Percentiles rank a stretch among this genome's conserved stretches.
Conservation (phyloP, 2,329 filamentous ascomycete genomes). For the Cryoendolithus antarcticus region DNA sequence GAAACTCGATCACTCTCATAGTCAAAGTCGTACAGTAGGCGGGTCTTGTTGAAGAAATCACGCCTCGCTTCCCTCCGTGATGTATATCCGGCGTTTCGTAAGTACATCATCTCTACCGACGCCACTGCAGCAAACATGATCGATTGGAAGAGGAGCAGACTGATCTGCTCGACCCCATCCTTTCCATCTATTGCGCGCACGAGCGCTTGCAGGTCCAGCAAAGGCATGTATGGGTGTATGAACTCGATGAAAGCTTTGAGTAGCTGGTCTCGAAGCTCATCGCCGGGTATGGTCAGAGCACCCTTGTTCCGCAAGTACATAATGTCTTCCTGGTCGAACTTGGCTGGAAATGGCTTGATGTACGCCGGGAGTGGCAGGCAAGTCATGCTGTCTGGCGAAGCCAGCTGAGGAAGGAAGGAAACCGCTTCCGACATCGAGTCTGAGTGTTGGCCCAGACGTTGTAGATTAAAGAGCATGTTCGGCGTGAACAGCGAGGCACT, state of each 20-base stretch:
- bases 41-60: conserved; percentile 77
- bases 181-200: conserved; percentile 48
- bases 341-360: conserved; percentile 65
- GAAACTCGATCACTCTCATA: conserved; percentile 84
- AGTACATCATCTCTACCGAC: conserved; percentile 68
- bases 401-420: conserved; percentile 13
- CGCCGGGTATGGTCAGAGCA: conserved; percentile 62
- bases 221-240: conserved; percentile 87
- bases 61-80: conserved; percentile 73
- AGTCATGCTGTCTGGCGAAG: conserved; percentile 15
- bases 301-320: conserved; percentile 75
- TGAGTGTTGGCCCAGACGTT: conserved; percentile 15
- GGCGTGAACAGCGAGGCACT: conserved; percentile 6
- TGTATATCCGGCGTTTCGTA: conserved; percentile 65
- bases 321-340: conserved; percentile 70
- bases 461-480: conserved; percentile 20
- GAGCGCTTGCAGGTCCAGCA: conserved; percentile 57
- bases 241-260: conserved; percentile 75
- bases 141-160: conserved; percentile 80
- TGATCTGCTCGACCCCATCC: conserved; percentile 61
- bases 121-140: conserved; percentile 90
- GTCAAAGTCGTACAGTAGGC: conserved; percentile 87
- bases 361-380: conserved; percentile 48
- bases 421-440: conserved; percentile 12
- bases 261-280: conserved; percentile 63